phyloP scores from a whole-genome alignment of 768 basidiomycete genomes.

The Kwoniella dejecticola region DNA sequence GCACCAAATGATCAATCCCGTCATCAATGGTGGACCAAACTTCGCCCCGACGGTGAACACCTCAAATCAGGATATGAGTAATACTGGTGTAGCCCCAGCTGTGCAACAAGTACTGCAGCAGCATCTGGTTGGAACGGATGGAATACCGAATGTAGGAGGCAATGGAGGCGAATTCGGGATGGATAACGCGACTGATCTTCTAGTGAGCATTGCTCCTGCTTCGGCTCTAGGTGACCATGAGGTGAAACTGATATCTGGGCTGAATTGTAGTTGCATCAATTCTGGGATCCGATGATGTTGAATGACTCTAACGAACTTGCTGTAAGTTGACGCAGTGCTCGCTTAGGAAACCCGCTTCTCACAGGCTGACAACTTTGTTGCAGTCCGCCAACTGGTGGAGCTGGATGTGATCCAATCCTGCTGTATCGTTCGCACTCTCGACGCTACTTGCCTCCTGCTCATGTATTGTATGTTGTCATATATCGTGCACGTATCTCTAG shows the following conservation, averaged over 20 bases:
- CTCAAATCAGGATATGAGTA: background rate
- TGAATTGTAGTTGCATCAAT: constrained; percentile 21
- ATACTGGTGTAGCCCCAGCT: constrained; percentile 6
- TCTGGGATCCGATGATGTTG: constrained; percentile 31
- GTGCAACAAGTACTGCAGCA: constrained; percentile 26
- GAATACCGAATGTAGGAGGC: background rate
- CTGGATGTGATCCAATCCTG: constrained; percentile 4
- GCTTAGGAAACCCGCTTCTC: background rate
- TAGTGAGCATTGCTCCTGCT: constrained; percentile 16
- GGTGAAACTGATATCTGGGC: background rate
- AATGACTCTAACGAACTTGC: constrained; percentile 13
- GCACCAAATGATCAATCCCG: background rate
- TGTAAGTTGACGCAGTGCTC: constrained; percentile 2
- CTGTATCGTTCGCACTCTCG: background rate
- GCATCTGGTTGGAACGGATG: constrained; percentile 14
- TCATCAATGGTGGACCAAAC: background rate
- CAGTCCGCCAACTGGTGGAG: constrained; percentile 27
- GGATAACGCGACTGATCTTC: constrained; percentile 16
- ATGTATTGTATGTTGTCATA: too few relatives aligned
- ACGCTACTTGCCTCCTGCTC: too few relatives aligned
- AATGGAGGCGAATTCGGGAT: background rate
- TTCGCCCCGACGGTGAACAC: background rate
- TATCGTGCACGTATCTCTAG: background rate
- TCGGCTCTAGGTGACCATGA: background rate
- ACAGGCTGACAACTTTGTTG: background rate